Evolutionary conservation across 2,329 filamentous ascomycete genomes (phyloP).

Genomic region (Colletotrichum caudatum): DNA sequence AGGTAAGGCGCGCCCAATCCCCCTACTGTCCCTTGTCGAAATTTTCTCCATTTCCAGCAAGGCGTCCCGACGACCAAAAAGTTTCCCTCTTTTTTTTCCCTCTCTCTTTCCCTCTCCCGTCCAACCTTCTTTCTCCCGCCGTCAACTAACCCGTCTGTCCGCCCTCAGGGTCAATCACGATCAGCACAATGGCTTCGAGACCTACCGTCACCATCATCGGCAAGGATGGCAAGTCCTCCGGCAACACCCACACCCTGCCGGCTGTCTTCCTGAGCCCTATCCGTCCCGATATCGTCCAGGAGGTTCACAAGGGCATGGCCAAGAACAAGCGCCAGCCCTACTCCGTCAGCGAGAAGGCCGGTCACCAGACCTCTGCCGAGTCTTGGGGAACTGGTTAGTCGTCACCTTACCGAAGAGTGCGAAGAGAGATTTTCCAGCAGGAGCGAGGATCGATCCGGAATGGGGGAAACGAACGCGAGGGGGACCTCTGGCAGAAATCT

Average conservation of each 20-base stretch:
- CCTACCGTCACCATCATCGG: constrained; percentile 98
- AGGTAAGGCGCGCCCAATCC: constrained; percentile 48
- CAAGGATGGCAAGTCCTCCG: constrained; percentile 93
- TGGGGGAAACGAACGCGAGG: constrained; percentile 14
- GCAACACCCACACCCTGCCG: constrained; percentile 90
- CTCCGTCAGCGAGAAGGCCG: constrained; percentile 99
- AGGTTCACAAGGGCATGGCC: constrained; percentile 98
- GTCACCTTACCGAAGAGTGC: constrained; percentile 24
- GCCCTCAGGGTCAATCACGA: constrained; percentile 42
- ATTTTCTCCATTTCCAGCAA: too few species aligned
- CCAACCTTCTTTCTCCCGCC: constrained; percentile 26
- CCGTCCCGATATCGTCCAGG: constrained; percentile 98
- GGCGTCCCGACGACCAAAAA: too few species aligned
- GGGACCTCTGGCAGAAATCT: constrained; percentile 31
- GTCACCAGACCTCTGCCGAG: constrained; percentile 99
- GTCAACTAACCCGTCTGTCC: constrained; percentile 37
- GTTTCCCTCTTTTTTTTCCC: constrained; percentile 1
- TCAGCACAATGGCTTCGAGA: constrained; percentile 86
- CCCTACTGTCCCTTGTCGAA: constrained; percentile 19
- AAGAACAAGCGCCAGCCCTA: constrained; percentile 99
- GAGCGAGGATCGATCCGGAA: constrained; percentile 3
- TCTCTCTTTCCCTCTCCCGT: constrained; percentile 2
- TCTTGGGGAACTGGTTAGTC: constrained; percentile 98
- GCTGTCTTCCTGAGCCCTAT: constrained; percentile 98
- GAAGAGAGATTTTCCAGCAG: constrained; percentile 6